phyloP scores from a whole-genome alignment of 2,329 filamentous ascomycete genomes.

The Bretziella fagacearum region DNA sequence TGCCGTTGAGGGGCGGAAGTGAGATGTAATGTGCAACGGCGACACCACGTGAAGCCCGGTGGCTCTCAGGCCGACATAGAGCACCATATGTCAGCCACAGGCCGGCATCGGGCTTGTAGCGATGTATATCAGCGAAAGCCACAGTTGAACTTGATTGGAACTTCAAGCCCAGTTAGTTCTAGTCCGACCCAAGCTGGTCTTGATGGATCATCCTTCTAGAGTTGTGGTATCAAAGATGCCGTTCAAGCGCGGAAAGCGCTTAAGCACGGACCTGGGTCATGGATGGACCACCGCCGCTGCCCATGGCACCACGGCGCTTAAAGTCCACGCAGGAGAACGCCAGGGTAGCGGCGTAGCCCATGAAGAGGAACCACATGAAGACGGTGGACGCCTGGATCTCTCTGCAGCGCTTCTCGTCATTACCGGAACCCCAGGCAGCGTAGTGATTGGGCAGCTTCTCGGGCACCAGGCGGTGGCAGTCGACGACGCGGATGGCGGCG shows the following conservation, averaged over 20 bases:
- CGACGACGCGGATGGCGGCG: slow-evolving; percentile 48
- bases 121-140: no score
- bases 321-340: slow-evolving; percentile 38
- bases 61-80: no score
- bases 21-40: no score
- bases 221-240: neutral
- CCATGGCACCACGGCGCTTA: slow-evolving; percentile 29
- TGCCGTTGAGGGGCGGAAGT: no score
- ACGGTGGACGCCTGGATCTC: slow-evolving; percentile 57
- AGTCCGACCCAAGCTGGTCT: no score
- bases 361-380: slow-evolving; percentile 68
- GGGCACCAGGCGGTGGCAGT: slow-evolving; percentile 40
- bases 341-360: slow-evolving; percentile 38
- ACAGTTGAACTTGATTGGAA: no score
- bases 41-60: no score
- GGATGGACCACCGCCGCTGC: slow-evolving; percentile 29
- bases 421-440: slow-evolving; percentile 44
- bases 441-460: slow-evolving; percentile 26
- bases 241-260: slow-evolving; percentile 10
- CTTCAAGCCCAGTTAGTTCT: no score
- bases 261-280: slow-evolving; percentile 42
- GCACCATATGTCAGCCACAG: no score
- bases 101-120: no score
- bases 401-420: slow-evolving; percentile 49
- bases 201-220: no score